Evolutionary conservation across 257 asterid species (phyloP).

Genomic region (Petunia secreta): DNA sequence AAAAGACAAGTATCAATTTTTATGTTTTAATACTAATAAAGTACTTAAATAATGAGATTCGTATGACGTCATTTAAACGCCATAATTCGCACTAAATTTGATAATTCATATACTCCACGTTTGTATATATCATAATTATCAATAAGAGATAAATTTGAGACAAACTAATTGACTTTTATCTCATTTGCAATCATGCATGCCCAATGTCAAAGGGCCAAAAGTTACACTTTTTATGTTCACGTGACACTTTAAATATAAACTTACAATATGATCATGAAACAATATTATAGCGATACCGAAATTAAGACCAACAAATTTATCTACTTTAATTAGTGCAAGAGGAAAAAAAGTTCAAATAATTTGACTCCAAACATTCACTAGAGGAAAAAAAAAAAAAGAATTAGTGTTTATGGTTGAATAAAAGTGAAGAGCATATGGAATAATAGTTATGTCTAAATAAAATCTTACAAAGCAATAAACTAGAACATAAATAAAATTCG

Average conservation of each 20-base stretch:
- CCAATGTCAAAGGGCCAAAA: not conserved
- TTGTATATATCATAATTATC: not conserved
- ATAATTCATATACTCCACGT: constrained; percentile 20
- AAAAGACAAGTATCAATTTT: constrained; percentile 7
- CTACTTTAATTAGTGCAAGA: too few relatives aligned
- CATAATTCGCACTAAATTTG: not conserved
- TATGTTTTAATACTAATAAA: not conserved
- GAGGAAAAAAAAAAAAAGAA: not conserved
- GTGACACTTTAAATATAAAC: too few relatives aligned
- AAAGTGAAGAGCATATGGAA: not conserved
- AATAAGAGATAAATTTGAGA: constrained; percentile 7
- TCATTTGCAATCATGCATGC: constrained; percentile 12
- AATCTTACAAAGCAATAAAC: too few relatives aligned
- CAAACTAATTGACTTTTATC: constrained; percentile 9
- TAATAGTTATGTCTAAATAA: not conserved
- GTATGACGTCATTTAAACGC: not conserved
- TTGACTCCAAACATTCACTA: not conserved
- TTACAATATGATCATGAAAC: too few relatives aligned
- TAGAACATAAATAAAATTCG: not conserved
- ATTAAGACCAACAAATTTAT: too few relatives aligned
- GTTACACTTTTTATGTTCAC: too few relatives aligned
- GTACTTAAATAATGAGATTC: constrained; percentile 9
- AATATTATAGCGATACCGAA: too few relatives aligned
- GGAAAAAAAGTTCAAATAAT: not conserved
- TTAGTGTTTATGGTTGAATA: not conserved